phyloP scores from a whole-genome alignment of 495 filamentous ascomycete species.

The Polyplosphaeria fusca region DNA sequence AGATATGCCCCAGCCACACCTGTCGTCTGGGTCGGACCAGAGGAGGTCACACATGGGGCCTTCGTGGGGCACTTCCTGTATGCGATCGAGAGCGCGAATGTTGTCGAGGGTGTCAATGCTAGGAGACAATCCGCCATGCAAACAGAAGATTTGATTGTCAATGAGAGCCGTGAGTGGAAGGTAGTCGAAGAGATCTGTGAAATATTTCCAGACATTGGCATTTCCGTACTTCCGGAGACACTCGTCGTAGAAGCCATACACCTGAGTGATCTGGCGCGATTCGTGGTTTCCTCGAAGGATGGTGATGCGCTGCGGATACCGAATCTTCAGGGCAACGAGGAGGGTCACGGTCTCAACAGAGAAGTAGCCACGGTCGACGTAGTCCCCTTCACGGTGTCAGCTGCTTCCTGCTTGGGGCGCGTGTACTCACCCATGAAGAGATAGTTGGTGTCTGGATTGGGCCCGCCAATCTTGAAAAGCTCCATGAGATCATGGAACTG shows the following conservation, averaged over 20 bases:
- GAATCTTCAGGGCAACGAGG: slow-evolving; percentile 91
- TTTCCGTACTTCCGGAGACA: slow-evolving; percentile 94
- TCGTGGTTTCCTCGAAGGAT: slow-evolving; percentile 97
- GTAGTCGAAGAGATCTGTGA: slow-evolving; percentile 98
- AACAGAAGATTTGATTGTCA: slow-evolving; percentile 99
- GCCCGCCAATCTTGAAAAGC: slow-evolving; percentile 90
- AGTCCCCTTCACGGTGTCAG: slow-evolving; percentile 62
- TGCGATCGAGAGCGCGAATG: slow-evolving; percentile 90
- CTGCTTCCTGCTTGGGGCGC: not conserved
- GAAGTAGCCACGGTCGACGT: slow-evolving; percentile 97
- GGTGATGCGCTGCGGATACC: slow-evolving; percentile 96
- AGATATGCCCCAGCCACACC: slow-evolving; percentile 97
- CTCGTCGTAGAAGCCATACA: slow-evolving; percentile 99
- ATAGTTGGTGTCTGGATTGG: slow-evolving; percentile 96
- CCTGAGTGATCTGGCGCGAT: slow-evolving; percentile 93
- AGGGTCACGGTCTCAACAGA: slow-evolving; percentile 94
- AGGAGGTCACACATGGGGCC: slow-evolving; percentile 98
- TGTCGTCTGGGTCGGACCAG: slow-evolving; percentile 97
- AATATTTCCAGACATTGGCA: slow-evolving; percentile 99
- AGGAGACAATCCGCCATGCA: slow-evolving; percentile 92
- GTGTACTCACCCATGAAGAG: slow-evolving; percentile 61
- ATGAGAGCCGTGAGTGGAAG: slow-evolving; percentile 97
- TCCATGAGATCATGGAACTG: slow-evolving; percentile 99
- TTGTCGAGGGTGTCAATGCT: slow-evolving; percentile 98
- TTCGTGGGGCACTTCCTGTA: slow-evolving; percentile 97